Conservation (phyloP, 2,329 filamentous ascomycete species). For the Aspergillus sp. region DNA sequence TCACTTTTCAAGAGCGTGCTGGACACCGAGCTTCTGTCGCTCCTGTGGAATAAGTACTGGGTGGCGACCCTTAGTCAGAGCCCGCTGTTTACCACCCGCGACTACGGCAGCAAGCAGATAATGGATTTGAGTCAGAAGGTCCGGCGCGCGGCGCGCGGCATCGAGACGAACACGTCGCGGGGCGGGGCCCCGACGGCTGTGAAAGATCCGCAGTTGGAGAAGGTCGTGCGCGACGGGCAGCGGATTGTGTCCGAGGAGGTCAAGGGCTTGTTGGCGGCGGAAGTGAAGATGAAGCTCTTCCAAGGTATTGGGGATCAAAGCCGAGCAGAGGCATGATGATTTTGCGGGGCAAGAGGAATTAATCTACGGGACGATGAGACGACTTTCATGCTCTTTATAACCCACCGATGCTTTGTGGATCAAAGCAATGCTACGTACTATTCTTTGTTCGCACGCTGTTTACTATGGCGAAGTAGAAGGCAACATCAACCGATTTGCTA, state of each 20-base stretch:
- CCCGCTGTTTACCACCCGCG: slow-evolving; percentile 85
- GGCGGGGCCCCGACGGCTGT: slow-evolving; percentile 25
- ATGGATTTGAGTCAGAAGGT: slow-evolving; percentile 82
- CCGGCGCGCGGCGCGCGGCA: slow-evolving; percentile 56
- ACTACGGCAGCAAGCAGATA: slow-evolving; percentile 91
- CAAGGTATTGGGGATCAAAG: slow-evolving; percentile 35
- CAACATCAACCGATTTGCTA: not conserved
- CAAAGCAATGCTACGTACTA: not conserved
- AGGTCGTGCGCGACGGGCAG: slow-evolving; percentile 55
- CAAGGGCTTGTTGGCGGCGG: slow-evolving; percentile 44
- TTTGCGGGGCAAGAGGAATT: not conserved
- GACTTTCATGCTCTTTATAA: not conserved
- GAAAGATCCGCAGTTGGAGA: slow-evolving; percentile 49
- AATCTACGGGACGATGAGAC: not conserved
- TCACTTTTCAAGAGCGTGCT: slow-evolving; percentile 93
- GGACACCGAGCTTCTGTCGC: slow-evolving; percentile 79
- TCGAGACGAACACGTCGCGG: slow-evolving; percentile 31
- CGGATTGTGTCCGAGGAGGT: slow-evolving; percentile 57
- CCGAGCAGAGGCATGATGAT: slow-evolving; percentile 13
- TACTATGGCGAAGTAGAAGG: not conserved
- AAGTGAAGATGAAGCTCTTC: slow-evolving; percentile 53
- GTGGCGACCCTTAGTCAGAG: slow-evolving; percentile 91
- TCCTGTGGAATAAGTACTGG: slow-evolving; percentile 97
- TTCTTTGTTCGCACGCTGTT: not conserved
- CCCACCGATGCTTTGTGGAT: not conserved